Base-by-base conservation (phyloP, 1,284 basidiomycete genomes). In the Melampsora larici-populina region DNA sequence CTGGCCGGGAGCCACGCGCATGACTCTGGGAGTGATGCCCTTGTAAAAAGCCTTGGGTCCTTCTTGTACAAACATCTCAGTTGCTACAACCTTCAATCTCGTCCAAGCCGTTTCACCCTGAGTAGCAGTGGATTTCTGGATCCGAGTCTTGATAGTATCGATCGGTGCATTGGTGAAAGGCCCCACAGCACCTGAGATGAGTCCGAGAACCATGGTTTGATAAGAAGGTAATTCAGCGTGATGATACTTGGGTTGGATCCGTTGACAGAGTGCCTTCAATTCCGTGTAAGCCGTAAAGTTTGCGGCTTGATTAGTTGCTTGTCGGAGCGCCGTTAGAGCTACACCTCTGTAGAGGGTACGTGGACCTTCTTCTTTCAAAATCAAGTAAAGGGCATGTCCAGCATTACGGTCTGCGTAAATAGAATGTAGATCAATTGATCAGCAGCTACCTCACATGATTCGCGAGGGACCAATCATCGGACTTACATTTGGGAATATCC, bases 221-320 rank as follows among this genome's bases (percentile, higher is more conserved):
- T 93, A 97, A 60, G 92, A 93, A 1, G 96, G 97, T 73, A 99
- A 87, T 76, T 83, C 84, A 62, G 81, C 81, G 40, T 83, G 85
- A 60, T 91, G 89, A 13, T 84, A 85, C 58, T 90, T 88, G 17
- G 94, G 94, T 84, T 99, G 96, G 81, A 88, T 86, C 78, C 85
- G 85, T 79, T 91, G 88, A 40, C 92, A 91, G 76, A 90, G 82
- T 83, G 91, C 91, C 87, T 98, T 98, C 81, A 98, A 87, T 84
- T 98, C 93, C 85, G 97, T 96, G 86, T 99, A 99, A 55, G 92
- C 94, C 6, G 96, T 99, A 82, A 99, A 99, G 85, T 99, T 99
- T 77, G 94, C 96, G 81, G 94, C 93, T 86, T 99, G 97, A 84
- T 99, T 99, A 31, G 96, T 99, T 15, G 97, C 95, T 87, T 99